Conservation (phyloP, 805 yeast species). For the Spathaspora gorwiae region DNA sequence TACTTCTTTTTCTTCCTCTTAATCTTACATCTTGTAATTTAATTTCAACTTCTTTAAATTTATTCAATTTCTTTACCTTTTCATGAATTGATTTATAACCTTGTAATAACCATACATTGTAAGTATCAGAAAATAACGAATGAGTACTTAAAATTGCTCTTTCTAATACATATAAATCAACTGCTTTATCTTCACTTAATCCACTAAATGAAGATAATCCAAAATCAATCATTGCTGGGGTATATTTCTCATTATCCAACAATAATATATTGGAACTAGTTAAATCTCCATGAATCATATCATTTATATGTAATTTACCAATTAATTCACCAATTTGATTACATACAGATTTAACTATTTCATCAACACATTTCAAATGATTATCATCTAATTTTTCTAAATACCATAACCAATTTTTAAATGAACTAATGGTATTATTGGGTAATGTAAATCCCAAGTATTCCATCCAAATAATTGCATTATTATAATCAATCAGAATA, state of each 20-base stretch:
- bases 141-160: conserved; percentile 90
- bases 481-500: conserved; percentile 67
- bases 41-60: conserved; percentile 49
- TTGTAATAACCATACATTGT: conserved; percentile 65
- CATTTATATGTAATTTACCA: conserved; percentile 68
- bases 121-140: conserved; percentile 60
- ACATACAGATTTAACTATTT: conserved; percentile 42
- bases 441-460: conserved; percentile 54
- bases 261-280: conserved; percentile 85
- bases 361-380: conserved; percentile 17
- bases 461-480: conserved; percentile 90
- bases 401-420: conserved; percentile 73
- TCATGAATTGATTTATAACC: conserved; percentile 54
- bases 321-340: conserved; percentile 59
- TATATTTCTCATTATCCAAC: conserved; percentile 11
- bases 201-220: conserved; percentile 79
- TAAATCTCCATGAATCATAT: conserved; percentile 88
- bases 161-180: conserved; percentile 91
- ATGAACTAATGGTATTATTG: conserved; percentile 52
- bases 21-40: conserved; percentile 79
- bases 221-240: conserved; percentile 78
- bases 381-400: conserved; percentile 32
- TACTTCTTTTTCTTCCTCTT: conserved; percentile 92
- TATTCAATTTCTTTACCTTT: conserved; percentile 30
- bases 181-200: conserved; percentile 89